Evolutionary conservation across 805 yeast genomes (phyloP).

Genomic region (Metschnikowia matae): DNA sequence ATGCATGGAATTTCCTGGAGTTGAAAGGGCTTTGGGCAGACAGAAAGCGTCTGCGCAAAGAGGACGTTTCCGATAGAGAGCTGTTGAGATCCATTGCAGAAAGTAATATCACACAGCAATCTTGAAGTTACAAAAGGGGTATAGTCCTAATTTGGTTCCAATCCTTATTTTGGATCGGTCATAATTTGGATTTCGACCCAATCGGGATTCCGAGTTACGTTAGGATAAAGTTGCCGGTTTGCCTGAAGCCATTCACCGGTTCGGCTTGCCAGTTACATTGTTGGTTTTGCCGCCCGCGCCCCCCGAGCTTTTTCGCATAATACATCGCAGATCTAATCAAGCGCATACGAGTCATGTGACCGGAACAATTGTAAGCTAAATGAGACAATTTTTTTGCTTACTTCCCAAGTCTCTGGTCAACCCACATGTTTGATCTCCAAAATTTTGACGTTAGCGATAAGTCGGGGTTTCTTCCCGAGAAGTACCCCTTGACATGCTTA

Average conservation of each 20-base stretch:
- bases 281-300: neutral
- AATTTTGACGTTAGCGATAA: conserved; percentile 67
- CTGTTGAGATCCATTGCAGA: neutral
- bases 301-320: neutral
- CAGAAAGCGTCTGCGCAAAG: conserved; percentile 3
- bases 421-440: conserved; percentile 28
- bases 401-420: neutral
- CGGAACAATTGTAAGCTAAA: neutral
- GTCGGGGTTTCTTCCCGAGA: conserved; percentile 77
- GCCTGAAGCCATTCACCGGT: neutral
- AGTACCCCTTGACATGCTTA: conserved; percentile 56
- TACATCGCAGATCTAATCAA: neutral
- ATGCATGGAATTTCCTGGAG: conserved; percentile 8
- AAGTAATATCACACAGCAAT: conserved; percentile 1
- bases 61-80: conserved; percentile 1
- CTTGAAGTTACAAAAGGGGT: neutral
- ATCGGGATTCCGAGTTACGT: too few species aligned
- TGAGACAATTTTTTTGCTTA: conserved; percentile 2
- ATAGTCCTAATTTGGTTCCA: too few species aligned
- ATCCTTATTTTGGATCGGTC: too few species aligned
- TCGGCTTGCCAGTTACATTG: neutral
- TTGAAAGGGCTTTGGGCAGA: conserved; percentile 10
- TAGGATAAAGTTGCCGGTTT: neutral
- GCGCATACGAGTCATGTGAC: conserved; percentile 4
- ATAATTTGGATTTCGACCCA: too few species aligned